phyloP scores from a whole-genome alignment of 805 yeast species.

The Millerozyma miso region DNA sequence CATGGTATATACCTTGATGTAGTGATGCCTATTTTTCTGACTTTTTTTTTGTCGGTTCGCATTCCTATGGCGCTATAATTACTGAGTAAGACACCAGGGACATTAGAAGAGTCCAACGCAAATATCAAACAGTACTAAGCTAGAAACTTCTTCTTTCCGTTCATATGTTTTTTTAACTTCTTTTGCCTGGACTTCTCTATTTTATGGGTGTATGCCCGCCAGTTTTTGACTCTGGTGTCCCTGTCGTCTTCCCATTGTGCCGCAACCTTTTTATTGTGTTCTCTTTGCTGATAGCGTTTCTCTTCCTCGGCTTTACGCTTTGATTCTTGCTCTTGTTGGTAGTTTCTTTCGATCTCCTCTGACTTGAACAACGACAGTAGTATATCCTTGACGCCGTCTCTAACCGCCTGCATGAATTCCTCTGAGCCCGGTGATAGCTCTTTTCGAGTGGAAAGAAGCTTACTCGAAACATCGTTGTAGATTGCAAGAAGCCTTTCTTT shows the following conservation, averaged over 20 bases:
- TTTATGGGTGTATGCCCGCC: slow-evolving; percentile 50
- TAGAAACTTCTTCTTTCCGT: slow-evolving; percentile 5
- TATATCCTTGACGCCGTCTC: slow-evolving; percentile 36
- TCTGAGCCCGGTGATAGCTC: slow-evolving; percentile 23
- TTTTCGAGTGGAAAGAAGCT: slow-evolving; percentile 3
- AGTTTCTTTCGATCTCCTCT: slow-evolving; percentile 22
- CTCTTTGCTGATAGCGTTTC: slow-evolving; percentile 37
- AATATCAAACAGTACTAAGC: slow-evolving; percentile 2
- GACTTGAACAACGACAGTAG: slow-evolving; percentile 35
- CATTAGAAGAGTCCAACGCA: no score
- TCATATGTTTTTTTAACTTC: slow-evolving; percentile 25
- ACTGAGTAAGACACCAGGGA: no score
- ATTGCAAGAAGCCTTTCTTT: slow-evolving; percentile 23
- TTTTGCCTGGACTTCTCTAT: slow-evolving; percentile 44
- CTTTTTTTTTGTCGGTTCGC: neutral
- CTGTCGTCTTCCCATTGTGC: slow-evolving; percentile 55
- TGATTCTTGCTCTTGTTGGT: slow-evolving; percentile 25
- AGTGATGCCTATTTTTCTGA: neutral
- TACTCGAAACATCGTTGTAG: slow-evolving; percentile 19
- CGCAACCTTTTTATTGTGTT: slow-evolving; percentile 25
- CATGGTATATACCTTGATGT: neutral
- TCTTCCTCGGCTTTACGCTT: slow-evolving; percentile 34
- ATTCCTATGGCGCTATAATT: neutral
- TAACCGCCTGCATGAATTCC: slow-evolving; percentile 12
- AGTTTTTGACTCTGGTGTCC: slow-evolving; percentile 53